Conservation (phyloP, 441 rosid genomes). For the Gossypium schwendimanii region DNA sequence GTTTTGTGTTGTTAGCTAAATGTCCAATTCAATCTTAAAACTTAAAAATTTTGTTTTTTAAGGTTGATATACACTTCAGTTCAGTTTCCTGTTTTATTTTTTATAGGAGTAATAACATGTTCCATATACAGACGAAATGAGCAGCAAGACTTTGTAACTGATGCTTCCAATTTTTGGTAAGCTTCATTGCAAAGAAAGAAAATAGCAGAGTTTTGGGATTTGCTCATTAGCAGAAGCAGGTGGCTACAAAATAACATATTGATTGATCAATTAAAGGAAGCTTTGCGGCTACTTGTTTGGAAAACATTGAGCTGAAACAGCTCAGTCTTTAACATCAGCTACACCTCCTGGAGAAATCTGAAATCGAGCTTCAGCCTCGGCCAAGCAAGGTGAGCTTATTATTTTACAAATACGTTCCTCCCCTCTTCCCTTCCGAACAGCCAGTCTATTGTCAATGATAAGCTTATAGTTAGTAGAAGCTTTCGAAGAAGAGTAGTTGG, state of each 20-base stretch:
- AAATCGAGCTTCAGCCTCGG: conserved; percentile 92
- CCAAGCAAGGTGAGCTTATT: conserved; percentile 90
- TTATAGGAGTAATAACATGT: too few species aligned
- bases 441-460: conserved; percentile 41
- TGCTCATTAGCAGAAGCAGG: not conserved
- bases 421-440: conserved; percentile 89
- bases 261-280: conserved; percentile 1
- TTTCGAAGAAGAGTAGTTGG: not conserved
- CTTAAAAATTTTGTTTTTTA: too few species aligned
- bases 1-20: too few species aligned
- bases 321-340: conserved; percentile 28
- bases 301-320: not conserved
- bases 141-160: not conserved
- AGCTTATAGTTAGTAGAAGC: not conserved
- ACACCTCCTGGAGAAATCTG: conserved; percentile 86
- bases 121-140: not conserved
- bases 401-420: conserved; percentile 97
- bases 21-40: too few species aligned
- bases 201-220: not conserved
- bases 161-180: not conserved
- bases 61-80: too few species aligned
- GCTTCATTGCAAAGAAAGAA: not conserved
- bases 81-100: too few species aligned
- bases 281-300: not conserved
- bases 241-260: not conserved